phyloP scores from a whole-genome alignment of 495 filamentous ascomycete genomes.

The Lophiostoma macrostomum region DNA sequence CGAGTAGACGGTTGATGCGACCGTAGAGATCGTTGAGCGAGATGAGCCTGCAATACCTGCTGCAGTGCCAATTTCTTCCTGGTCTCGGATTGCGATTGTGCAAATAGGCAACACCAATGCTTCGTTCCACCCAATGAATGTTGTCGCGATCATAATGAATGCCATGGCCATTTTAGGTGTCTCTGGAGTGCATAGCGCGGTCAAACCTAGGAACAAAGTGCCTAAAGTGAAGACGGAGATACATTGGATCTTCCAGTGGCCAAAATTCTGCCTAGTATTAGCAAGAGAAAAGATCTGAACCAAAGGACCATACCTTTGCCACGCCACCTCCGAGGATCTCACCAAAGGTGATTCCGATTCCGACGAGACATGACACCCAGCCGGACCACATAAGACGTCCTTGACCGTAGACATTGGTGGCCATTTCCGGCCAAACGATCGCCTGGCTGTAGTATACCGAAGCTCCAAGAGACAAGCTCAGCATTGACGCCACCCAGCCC shows the following conservation, averaged over 20 bases:
- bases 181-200: conserved; percentile 19
- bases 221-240: conserved; percentile 22
- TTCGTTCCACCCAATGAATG: conserved; percentile 36
- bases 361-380: conserved; percentile 18
- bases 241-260: conserved; percentile 26
- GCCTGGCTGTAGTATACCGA: conserved; percentile 27
- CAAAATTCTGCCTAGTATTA: conserved; percentile 15
- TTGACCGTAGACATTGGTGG: conserved; percentile 11
- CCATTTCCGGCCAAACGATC: conserved; percentile 28
- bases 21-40: conserved; percentile 26
- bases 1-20: conserved; percentile 26
- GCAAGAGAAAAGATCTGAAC: not conserved
- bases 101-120: conserved; percentile 27
- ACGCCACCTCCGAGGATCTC: conserved; percentile 23
- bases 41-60: conserved; percentile 29
- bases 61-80: conserved; percentile 35
- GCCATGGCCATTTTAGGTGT: conserved; percentile 22
- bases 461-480: conserved; percentile 21
- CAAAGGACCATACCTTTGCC: conserved; percentile 10
- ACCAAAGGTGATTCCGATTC: conserved; percentile 20
- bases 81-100: conserved; percentile 33
- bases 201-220: conserved; percentile 18
- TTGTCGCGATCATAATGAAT: conserved; percentile 22
- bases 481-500: conserved; percentile 16
- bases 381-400: conserved; percentile 11